These are phyloP conservation scores for Cadophora gregata DNA, from an alignment of 2,329 filamentous ascomycete species.

Conservation along the genomic window DNA sequence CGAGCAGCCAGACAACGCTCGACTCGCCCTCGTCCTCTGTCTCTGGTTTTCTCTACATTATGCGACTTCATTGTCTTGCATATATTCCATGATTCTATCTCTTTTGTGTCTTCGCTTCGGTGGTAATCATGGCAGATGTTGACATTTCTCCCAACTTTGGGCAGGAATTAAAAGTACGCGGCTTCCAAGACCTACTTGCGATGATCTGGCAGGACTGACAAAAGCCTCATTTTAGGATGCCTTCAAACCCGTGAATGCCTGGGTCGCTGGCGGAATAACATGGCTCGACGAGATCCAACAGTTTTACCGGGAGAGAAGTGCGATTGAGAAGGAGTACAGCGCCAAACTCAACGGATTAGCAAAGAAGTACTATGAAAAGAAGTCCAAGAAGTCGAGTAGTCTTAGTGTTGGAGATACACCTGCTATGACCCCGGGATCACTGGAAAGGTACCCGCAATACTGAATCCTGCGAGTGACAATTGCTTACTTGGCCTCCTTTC, in stretches of 20 bases:
- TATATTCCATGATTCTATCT: constrained; percentile 33
- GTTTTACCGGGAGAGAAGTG: constrained; percentile 94
- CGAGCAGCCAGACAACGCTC: constrained; percentile 5
- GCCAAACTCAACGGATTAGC: constrained; percentile 85
- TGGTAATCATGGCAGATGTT: constrained; percentile 73
- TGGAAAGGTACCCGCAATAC: constrained; percentile 71
- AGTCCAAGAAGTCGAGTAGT: constrained; percentile 84
- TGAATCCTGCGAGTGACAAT: constrained; percentile 16
- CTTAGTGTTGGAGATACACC: constrained; percentile 95
- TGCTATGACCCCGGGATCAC: constrained; percentile 88
- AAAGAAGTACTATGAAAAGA: constrained; percentile 98
- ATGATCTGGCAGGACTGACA: constrained; percentile 25
- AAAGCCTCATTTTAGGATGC: constrained; percentile 70
- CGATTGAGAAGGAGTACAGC: constrained; percentile 96
- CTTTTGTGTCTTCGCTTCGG: constrained; percentile 19
- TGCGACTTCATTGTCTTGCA: constrained; percentile 27
- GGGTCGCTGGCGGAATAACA: constrained; percentile 86
- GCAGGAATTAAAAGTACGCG: constrained; percentile 84
- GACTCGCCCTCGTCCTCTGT: not conserved
- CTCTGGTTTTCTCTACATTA: not conserved
- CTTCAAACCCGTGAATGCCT: constrained; percentile 92
- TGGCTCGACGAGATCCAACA: constrained; percentile 98
- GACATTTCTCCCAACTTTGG: constrained; percentile 88
- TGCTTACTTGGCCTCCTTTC: constrained; percentile 40
- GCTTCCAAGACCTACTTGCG: constrained; percentile 21